A percentile compares a stretch with the other conserved stretches of the same genome.
phyloP scores from a whole-genome alignment of 129 eudicot genomes.

The Tanacetum coccineum region DNA sequence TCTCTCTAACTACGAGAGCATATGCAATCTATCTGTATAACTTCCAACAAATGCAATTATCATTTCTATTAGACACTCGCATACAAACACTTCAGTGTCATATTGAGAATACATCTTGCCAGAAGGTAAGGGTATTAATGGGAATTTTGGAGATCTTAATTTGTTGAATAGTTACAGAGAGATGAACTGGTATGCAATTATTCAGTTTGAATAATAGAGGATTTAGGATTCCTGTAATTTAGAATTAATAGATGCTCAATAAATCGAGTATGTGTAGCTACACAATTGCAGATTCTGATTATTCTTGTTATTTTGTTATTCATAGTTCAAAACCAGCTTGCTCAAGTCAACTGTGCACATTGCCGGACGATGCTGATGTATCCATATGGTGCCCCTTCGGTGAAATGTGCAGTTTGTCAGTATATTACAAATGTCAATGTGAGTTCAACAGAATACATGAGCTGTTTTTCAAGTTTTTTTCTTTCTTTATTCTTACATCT shows the following conservation, averaged over 20 bases:
- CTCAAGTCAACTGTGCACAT: constrained; percentile 73
- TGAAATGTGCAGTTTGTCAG: constrained; percentile 80
- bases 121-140: background rate
- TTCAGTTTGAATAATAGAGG: background rate
- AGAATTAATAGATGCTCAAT: background rate
- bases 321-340: constrained; percentile 53
- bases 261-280: background rate
- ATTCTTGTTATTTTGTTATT: constrained; percentile 8
- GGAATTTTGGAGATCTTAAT: constrained; percentile 6
- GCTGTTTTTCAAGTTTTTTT: background rate
- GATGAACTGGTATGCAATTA: constrained; percentile 7
- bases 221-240: constrained; percentile 1
- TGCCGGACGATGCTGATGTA: constrained; percentile 74
- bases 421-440: constrained; percentile 70
- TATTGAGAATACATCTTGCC: background rate
- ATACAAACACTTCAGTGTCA: background rate
- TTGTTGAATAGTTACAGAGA: constrained; percentile 7
- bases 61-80: background rate
- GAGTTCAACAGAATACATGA: constrained; percentile 26
- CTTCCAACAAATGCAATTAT: constrained; percentile 12
- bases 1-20: background rate
- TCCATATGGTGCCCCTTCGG: constrained; percentile 81
- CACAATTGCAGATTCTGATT: constrained; percentile 16
- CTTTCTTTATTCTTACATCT: background rate
- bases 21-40: background rate